phyloP scores from a whole-genome alignment of 2,329 filamentous ascomycete species.

The Trichoderma endophyticum region DNA sequence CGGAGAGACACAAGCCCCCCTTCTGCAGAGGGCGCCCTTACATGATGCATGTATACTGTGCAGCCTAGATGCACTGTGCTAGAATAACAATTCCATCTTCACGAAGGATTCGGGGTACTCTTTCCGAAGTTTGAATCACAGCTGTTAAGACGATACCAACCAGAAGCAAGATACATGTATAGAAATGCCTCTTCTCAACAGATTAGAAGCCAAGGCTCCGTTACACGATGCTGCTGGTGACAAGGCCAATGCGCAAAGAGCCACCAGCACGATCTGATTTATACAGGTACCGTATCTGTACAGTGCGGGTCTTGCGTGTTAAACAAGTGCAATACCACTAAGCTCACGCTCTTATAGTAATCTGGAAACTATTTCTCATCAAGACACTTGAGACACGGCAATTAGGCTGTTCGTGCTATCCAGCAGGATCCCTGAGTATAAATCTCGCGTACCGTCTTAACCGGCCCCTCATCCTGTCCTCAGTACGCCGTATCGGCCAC shows the following conservation, averaged over 20 bases:
- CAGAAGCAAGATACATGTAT: background rate
- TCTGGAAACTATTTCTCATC: background rate
- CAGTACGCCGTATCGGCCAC: background rate
- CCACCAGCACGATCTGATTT: background rate
- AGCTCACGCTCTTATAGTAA: background rate
- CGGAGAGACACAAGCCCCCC: background rate
- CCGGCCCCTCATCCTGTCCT: background rate
- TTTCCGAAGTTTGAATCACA: background rate
- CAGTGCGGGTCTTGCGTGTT: background rate
- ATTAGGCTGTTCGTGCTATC: background rate
- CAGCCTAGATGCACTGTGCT: background rate
- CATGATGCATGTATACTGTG: background rate
- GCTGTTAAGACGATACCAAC: background rate
- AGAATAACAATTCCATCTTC: background rate
- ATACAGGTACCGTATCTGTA: background rate
- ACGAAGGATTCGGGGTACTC: background rate
- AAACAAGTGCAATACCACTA: background rate
- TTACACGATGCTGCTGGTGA: background rate
- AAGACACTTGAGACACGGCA: background rate
- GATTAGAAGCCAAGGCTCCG: background rate
- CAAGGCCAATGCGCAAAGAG: background rate
- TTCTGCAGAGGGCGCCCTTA: background rate
- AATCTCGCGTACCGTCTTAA: background rate
- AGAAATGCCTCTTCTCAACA: background rate
- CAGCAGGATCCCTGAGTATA: background rate